These are phyloP conservation scores for Mycena sp. DNA, from an alignment of 1,284 basidiomycete genomes.

Conservation along the genomic window DNA sequence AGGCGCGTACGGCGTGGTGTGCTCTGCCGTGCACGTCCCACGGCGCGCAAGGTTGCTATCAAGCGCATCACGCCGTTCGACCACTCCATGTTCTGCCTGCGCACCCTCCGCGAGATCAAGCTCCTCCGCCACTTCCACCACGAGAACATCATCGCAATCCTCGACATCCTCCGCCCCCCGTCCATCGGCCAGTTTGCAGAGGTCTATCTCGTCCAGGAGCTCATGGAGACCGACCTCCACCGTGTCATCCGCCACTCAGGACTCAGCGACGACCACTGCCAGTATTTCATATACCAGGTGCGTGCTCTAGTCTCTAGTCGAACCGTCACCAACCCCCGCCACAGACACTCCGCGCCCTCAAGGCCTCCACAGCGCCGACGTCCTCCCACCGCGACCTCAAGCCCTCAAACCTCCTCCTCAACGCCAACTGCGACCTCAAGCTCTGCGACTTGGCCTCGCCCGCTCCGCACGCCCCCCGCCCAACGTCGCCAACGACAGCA, in stretches of 20 bases:
- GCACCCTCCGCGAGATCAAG: slow-evolving; percentile 89
- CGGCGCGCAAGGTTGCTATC: slow-evolving; percentile 76
- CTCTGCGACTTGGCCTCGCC: slow-evolving; percentile 93
- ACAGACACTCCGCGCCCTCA: slow-evolving; percentile 88
- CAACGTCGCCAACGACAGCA: slow-evolving; percentile 82
- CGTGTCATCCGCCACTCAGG: slow-evolving; percentile 89
- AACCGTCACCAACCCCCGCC: slow-evolving; percentile 21
- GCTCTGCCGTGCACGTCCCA: slow-evolving; percentile 74
- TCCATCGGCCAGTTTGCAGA: slow-evolving; percentile 78
- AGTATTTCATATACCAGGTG: slow-evolving; percentile 96
- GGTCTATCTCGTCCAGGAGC: slow-evolving; percentile 80
- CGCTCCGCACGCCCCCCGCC: slow-evolving; percentile 85
- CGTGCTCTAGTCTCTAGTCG: slow-evolving; percentile 28
- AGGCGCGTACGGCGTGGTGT: slow-evolving; percentile 84
- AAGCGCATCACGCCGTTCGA: slow-evolving; percentile 90
- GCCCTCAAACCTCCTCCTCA: slow-evolving; percentile 91
- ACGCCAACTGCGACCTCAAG: slow-evolving; percentile 97
- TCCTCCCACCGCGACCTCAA: slow-evolving; percentile 92
- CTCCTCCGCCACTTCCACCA: slow-evolving; percentile 83
- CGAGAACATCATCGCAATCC: slow-evolving; percentile 87
- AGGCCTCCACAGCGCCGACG: slow-evolving; percentile 91
- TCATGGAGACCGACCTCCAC: slow-evolving; percentile 93
- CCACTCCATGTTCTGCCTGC: slow-evolving; percentile 88
- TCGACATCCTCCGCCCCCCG: slow-evolving; percentile 77
- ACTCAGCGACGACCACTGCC: slow-evolving; percentile 89